phyloP scores from a whole-genome alignment of 1,284 basidiomycete species.

The Neonothopanus nambi region DNA sequence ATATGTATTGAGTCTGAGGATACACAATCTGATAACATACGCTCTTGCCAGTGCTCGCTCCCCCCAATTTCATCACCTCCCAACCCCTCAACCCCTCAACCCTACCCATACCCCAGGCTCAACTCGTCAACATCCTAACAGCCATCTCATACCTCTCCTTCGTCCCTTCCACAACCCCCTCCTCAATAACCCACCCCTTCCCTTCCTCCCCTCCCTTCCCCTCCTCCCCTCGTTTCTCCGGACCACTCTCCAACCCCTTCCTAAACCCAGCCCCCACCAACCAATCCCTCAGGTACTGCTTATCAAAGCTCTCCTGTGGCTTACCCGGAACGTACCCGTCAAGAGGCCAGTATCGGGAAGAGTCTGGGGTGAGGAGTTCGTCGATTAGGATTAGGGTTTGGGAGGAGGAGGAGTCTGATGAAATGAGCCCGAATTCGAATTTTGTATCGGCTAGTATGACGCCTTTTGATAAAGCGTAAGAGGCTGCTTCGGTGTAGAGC shows the following conservation, averaged over 20 bases:
- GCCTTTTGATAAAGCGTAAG: conserved; percentile 77
- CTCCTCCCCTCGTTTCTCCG: too few relatives aligned
- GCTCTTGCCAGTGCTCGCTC: too few relatives aligned
- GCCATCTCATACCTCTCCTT: conserved; percentile 24
- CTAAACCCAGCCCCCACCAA: conserved; percentile 71
- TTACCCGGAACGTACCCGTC: conserved; percentile 74
- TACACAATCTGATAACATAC: too few relatives aligned
- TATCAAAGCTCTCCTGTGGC: conserved; percentile 91
- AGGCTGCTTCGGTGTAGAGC: conserved; percentile 80
- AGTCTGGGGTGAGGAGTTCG: conserved; percentile 96
- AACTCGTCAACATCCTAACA: conserved; percentile 21
- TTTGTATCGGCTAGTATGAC: conserved; percentile 96
- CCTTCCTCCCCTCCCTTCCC: conserved; percentile 66
- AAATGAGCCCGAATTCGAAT: conserved; percentile 82
- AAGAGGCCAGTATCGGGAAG: conserved; percentile 94
- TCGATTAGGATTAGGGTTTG: conserved; percentile 86
- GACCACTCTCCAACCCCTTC: conserved; percentile 79
- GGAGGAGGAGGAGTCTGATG: too few relatives aligned
- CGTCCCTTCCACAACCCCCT: conserved; percentile 79
- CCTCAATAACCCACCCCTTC: conserved; percentile 74
- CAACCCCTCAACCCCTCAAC: too few relatives aligned
- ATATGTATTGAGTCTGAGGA: too few relatives aligned
- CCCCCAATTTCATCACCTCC: too few relatives aligned
- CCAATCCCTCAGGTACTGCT: conserved; percentile 96
- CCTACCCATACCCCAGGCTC: background rate